Conservation (phyloP, 129 eudicot species). For the Escallonia rubra region DNA sequence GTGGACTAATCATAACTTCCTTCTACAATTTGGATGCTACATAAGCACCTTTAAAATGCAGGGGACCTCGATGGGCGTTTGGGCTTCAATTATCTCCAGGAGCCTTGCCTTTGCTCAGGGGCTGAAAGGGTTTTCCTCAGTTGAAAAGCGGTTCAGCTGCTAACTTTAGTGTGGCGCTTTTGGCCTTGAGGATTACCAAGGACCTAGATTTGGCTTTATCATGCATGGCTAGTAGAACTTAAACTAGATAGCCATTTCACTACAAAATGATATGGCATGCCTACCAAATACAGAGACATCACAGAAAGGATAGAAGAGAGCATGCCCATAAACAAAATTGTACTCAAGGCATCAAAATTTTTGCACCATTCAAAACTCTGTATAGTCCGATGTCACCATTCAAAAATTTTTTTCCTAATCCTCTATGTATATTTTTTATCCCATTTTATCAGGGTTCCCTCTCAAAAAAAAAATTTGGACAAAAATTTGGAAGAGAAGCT, state of each 20-base stretch:
- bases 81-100: too few relatives aligned
- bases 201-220: background rate
- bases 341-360: background rate
- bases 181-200: background rate
- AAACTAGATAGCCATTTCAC: background rate
- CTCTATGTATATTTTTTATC: background rate
- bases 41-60: too few relatives aligned
- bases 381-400: background rate
- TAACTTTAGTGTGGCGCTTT: background rate
- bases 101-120: too few relatives aligned
- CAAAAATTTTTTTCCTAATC: background rate
- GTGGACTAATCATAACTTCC: too few relatives aligned
- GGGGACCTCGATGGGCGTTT: too few relatives aligned
- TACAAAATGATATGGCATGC: background rate
- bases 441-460: background rate
- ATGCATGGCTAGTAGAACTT: background rate
- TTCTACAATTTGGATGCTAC: too few relatives aligned
- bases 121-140: too few relatives aligned
- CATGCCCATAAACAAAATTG: background rate
- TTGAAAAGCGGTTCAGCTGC: background rate
- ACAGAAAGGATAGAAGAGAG: background rate
- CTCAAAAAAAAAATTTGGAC: background rate
- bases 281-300: background rate
- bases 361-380: background rate
- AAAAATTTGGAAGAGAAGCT: background rate